Percentiles rank a stretch among this genome's conserved stretches.
Conservation (phyloP, 225 moss, liverwort and hornwort species). For the Bryoerythrophyllum caledonicum region DNA sequence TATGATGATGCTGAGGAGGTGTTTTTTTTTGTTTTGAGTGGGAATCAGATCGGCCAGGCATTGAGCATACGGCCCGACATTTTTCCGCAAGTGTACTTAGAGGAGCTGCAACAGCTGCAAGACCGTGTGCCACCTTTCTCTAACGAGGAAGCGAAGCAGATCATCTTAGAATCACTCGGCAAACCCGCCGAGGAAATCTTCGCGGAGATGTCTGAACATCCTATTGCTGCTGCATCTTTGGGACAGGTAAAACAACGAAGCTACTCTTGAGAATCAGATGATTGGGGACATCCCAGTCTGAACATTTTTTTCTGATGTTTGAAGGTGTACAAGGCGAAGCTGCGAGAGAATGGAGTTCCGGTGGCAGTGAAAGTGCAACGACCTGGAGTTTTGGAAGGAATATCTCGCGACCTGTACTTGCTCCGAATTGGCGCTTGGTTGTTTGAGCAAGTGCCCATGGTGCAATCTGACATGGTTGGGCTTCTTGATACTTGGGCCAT, state of each 20-base stretch:
- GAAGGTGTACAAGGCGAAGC: constrained; percentile 88
- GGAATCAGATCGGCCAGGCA: constrained; percentile 83
- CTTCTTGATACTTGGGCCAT: constrained; percentile 93
- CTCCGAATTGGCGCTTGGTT: constrained; percentile 58
- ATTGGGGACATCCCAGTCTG: not conserved
- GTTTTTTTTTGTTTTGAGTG: constrained; percentile 21
- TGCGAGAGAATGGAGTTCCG: constrained; percentile 55
- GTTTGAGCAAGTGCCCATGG: constrained; percentile 67
- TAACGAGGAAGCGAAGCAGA: constrained; percentile 69
- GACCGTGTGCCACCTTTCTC: constrained; percentile 91
- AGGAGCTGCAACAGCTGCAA: constrained; percentile 88
- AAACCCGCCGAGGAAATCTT: constrained; percentile 68
- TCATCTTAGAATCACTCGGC: constrained; percentile 72
- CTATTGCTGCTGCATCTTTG: constrained; percentile 91
- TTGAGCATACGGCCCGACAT: constrained; percentile 91
- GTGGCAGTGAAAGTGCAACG: constrained; percentile 95
- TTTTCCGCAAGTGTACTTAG: constrained; percentile 72
- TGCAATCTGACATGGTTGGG: constrained; percentile 78
- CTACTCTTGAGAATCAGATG: not conserved
- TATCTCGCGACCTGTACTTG: constrained; percentile 84
- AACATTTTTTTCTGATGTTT: constrained; percentile 6
- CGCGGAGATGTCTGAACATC: constrained; percentile 74
- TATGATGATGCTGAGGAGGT: constrained; percentile 6
- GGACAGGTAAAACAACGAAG: constrained; percentile 60
- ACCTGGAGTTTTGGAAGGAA: constrained; percentile 88